A percentile compares a stretch with the other conserved stretches of the same genome.
phyloP scores from a whole-genome alignment of 129 eudicot species.

The Chrysanthemum seticuspe region DNA sequence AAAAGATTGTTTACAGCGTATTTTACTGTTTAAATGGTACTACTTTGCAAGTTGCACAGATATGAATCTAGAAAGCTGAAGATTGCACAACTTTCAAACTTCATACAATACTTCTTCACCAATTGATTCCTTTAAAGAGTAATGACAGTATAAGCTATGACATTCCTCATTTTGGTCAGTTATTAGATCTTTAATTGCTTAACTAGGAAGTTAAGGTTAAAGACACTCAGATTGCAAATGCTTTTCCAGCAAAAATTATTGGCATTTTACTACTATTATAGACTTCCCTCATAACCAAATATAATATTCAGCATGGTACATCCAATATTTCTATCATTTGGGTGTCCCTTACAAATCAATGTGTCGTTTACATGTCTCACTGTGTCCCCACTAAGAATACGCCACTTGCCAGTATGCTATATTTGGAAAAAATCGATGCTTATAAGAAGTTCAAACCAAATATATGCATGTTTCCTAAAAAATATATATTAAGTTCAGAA shows the following conservation, averaged over 20 bases:
- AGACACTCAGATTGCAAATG: background rate
- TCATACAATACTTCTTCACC: background rate
- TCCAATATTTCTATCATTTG: background rate
- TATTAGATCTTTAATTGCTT: too few relatives aligned
- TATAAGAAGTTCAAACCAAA: background rate
- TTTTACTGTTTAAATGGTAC: background rate
- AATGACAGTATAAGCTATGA: background rate
- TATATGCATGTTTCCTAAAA: background rate
- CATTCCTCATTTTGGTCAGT: background rate
- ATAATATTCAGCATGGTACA: background rate
- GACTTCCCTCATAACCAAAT: background rate
- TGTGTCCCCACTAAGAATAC: background rate
- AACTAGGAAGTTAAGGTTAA: too few relatives aligned
- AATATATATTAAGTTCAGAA: background rate
- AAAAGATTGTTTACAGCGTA: background rate
- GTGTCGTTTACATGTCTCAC: background rate
- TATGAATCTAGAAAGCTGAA: conserved; percentile 8
- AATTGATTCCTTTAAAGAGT: background rate
- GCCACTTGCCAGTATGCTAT: background rate
- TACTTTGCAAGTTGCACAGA: conserved; percentile 8
- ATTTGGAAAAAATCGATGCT: background rate
- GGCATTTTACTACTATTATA: background rate
- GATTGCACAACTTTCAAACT: conserved; percentile 3
- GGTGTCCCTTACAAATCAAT: background rate
- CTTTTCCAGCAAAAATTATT: background rate